A percentile compares a stretch with the other conserved stretches of the same genome.
These are phyloP conservation scores for Candida chauliodis DNA, from an alignment of 805 yeast species.

Conservation along the genomic window DNA sequence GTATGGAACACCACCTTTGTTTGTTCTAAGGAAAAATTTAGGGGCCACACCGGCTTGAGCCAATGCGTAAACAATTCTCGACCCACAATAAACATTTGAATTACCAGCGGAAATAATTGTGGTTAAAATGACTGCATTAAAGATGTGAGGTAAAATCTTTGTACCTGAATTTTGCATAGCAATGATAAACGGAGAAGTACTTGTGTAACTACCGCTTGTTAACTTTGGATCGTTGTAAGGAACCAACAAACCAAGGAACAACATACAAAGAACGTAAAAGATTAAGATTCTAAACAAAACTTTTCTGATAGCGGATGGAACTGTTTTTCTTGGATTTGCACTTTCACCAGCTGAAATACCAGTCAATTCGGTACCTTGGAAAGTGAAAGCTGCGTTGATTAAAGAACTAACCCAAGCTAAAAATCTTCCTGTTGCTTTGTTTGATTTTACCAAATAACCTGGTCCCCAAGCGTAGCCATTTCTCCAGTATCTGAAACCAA, in stretches of 20 bases:
- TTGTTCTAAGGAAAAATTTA: conserved; percentile 43
- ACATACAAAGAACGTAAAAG: conserved; percentile 62
- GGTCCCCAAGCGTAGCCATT: conserved; percentile 75
- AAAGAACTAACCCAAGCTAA: conserved; percentile 61
- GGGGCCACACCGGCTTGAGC: conserved; percentile 62
- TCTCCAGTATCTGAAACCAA: conserved; percentile 80
- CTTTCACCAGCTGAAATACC: conserved; percentile 78
- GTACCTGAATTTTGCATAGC: conserved; percentile 71
- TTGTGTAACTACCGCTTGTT: conserved; percentile 35
- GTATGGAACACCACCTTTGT: conserved; percentile 59
- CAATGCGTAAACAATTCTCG: conserved; percentile 64
- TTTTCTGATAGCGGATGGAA: conserved; percentile 69
- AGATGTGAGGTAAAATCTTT: conserved; percentile 59
- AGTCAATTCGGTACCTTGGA: conserved; percentile 74
- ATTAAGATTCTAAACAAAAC: conserved; percentile 63
- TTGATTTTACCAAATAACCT: conserved; percentile 45
- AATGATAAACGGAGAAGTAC: conserved; percentile 67
- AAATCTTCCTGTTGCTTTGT: conserved; percentile 4
- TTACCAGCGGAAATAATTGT: conserved; percentile 79
- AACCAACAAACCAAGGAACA: conserved; percentile 67
- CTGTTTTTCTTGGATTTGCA: conserved; percentile 62
- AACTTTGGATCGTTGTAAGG: conserved; percentile 63
- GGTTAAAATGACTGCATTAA: conserved; percentile 65
- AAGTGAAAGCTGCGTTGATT: conserved; percentile 74
- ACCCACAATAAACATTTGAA: conserved; percentile 69